phyloP scores from a whole-genome alignment of 148 eudicot genomes.

The Rhododendron ovatum region DNA sequence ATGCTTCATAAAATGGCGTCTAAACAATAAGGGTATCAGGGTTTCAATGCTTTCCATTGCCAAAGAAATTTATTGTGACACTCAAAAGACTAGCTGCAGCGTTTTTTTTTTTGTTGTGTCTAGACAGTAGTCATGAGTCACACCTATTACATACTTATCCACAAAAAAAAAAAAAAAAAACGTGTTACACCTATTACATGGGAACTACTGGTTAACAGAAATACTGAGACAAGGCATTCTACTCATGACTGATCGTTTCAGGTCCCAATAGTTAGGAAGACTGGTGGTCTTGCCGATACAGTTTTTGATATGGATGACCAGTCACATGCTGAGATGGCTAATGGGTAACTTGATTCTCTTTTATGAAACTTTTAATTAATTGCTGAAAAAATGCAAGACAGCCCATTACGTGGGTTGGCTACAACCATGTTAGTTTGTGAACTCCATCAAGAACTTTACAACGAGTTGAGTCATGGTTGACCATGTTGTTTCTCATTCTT shows the following conservation, averaged over 20 bases:
- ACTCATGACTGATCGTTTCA: slow-evolving; percentile 17
- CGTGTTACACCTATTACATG: not conserved
- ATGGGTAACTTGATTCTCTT: slow-evolving; percentile 49
- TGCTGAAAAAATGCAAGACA: not conserved
- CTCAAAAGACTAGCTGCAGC: not conserved
- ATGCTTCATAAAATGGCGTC: not conserved
- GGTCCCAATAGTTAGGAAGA: slow-evolving; percentile 82
- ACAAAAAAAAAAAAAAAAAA: not conserved
- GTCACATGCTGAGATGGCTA: slow-evolving; percentile 47
- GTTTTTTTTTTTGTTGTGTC: not conserved
- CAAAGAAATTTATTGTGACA: not conserved
- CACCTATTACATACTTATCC: not conserved
- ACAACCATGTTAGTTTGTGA: not conserved
- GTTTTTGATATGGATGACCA: slow-evolving; percentile 78
- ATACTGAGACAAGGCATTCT: not conserved
- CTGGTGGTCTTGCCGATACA: slow-evolving; percentile 94
- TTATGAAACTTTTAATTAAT: not conserved
- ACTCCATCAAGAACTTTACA: not conserved
- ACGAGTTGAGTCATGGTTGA: not conserved
- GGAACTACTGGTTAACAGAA: not conserved
- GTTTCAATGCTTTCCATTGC: not conserved
- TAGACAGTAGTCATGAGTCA: not conserved
- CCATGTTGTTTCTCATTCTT: not conserved
- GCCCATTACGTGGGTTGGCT: not conserved
- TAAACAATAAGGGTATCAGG: not conserved